Percentiles rank a stretch among this genome's conserved stretches.
Evolutionary conservation across 73 alveolate genomes (phyloP).

Genomic region (Paramecium caudatum): DNA sequence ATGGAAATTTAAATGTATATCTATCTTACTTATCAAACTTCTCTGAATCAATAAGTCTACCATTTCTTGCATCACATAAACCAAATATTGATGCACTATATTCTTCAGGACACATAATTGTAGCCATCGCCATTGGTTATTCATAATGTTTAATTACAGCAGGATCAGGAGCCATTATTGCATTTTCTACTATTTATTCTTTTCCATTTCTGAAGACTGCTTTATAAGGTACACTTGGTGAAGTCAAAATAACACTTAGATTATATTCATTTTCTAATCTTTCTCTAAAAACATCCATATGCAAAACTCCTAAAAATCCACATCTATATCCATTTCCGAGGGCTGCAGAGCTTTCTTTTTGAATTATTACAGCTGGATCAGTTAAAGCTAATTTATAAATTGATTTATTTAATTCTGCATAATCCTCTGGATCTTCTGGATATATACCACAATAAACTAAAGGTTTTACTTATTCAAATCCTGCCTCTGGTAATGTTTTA

Average conservation of each 20-base stretch:
- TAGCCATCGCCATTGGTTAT: conserved; percentile 89
- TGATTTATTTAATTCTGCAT: conserved; percentile 84
- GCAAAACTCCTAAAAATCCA: conserved; percentile 97
- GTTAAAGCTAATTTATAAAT: conserved; percentile 81
- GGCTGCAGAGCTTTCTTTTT: conserved; percentile 86
- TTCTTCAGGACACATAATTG: conserved; percentile 88
- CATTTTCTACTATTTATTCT: conserved; percentile 78
- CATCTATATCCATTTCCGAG: conserved; percentile 89
- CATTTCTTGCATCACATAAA: conserved; percentile 75
- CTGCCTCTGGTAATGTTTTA: conserved; percentile 86
- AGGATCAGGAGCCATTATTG: conserved; percentile 79
- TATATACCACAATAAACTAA: conserved; percentile 96
- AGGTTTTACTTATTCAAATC: conserved; percentile 89
- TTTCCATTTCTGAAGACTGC: conserved; percentile 80
- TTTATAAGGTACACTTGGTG: conserved; percentile 92
- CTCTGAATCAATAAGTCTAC: conserved; percentile 76
- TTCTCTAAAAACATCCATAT: conserved; percentile 93
- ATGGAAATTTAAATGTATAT: conserved; percentile 77
- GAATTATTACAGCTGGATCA: conserved; percentile 82
- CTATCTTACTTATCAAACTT: conserved; percentile 45
- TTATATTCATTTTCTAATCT: conserved; percentile 92
- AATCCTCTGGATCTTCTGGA: conserved; percentile 91
- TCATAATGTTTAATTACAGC: conserved; percentile 76
- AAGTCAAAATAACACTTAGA: conserved; percentile 83
- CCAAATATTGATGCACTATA: conserved; percentile 76